A percentile compares a stretch with the other conserved stretches of the same genome.
Conservation (phyloP, 2,329 filamentous ascomycete species). For the Phoma sp. region DNA sequence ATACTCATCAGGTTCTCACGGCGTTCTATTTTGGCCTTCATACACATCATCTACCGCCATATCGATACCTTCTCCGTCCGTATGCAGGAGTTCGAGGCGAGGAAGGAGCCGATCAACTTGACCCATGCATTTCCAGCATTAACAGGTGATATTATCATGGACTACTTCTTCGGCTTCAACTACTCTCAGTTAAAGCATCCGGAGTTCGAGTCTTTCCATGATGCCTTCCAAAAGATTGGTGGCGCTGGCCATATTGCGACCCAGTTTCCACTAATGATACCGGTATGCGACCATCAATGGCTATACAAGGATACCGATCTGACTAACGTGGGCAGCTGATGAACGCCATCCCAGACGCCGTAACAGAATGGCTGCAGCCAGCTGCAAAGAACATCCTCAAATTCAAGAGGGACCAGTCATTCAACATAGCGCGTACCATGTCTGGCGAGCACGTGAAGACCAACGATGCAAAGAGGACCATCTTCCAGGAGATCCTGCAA, state of each 20-base stretch:
- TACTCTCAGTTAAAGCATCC: constrained; percentile 41
- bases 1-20: constrained; percentile 39
- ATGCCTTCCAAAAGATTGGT: constrained; percentile 42
- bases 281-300: constrained; percentile 24
- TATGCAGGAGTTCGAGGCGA: constrained; percentile 38
- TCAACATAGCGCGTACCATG: constrained; percentile 35
- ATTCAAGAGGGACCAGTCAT: constrained; percentile 39
- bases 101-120: constrained; percentile 40
- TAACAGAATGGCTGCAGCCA: constrained; percentile 41
- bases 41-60: constrained; percentile 46
- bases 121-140: constrained; percentile 48
- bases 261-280: constrained; percentile 40
- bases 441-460: constrained; percentile 36
- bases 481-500: constrained; percentile 43
- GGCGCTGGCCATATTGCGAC: constrained; percentile 41
- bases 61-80: constrained; percentile 38
- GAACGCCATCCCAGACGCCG: constrained; percentile 38
- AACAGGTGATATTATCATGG: constrained; percentile 55
- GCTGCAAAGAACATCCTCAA: constrained; percentile 39
- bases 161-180: constrained; percentile 50
- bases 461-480: constrained; percentile 42
- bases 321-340: constrained; percentile 28
- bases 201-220: constrained; percentile 44
- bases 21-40: constrained; percentile 42
- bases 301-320: background rate